Base-by-base conservation (phyloP, 805 yeast genomes). In the Hanseniaspora taiwanica region DNA sequence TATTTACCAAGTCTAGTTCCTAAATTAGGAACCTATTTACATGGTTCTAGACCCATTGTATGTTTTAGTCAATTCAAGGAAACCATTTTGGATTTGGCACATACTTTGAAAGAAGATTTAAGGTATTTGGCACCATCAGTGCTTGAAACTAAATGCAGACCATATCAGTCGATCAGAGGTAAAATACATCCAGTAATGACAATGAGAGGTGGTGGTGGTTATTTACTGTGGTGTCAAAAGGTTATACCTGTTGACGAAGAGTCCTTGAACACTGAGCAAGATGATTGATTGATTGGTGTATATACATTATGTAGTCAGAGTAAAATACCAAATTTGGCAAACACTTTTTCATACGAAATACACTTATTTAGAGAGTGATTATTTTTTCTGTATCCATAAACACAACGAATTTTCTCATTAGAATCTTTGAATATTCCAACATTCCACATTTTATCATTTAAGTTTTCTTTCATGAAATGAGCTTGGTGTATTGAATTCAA, bases 131-230 rank as follows among this genome's bases (percentile, higher is more conserved):
- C 91, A 0, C 94, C 96, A 4, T 74, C 84, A 13, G 74, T 89
- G 18, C 68, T 72, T 46, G 96, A 87, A 58, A 74, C 93, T 1
- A 69, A 83, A 46, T 91, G 81, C 10, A 72, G 96, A 47, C 78
- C 78, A 38, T 87, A 81, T 56, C 99, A 91, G 64, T 85, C 96
- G 3, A 75, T 89, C 21, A 84, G 94, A 16, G 98, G 97, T 6
- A 77, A 93, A 55, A 66, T 89, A 52, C 99, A 91, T 58, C 99
- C 99, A 1, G 55, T 78, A 44, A 91, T 91, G 99, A 83, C 96
- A 0, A 77, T 80, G 69, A 71, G 84, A 51, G 86, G 94, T 6
- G 87, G 81, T 43, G 97, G 96, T 25, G 99, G 99, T 0, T 89
- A 76, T 56, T 56, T 91, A 2, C 63, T 86, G 48, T 71, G 76